These are phyloP conservation scores for Rhizoctonia solani DNA, from an alignment of 1,284 basidiomycete genomes.

Conservation along the genomic window DNA sequence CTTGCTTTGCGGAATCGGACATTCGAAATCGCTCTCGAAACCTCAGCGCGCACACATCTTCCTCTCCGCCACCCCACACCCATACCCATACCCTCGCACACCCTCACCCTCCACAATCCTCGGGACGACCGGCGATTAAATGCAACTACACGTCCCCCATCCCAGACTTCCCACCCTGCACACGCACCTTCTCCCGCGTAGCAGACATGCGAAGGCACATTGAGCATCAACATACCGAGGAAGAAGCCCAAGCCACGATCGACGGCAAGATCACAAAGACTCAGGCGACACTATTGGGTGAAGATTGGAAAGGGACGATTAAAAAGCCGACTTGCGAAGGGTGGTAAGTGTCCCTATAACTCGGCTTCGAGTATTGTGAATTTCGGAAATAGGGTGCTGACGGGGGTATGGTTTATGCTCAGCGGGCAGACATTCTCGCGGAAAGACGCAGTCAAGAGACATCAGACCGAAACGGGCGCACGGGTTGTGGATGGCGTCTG, in stretches of 20 bases:
- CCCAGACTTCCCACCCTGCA: conserved; percentile 6
- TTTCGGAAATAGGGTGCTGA: no score
- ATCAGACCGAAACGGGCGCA: conserved; percentile 24
- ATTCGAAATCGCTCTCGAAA: conserved; percentile 4
- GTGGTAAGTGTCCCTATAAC: not conserved
- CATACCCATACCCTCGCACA: not conserved
- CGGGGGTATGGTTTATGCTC: not conserved
- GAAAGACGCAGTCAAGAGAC: conserved; percentile 23
- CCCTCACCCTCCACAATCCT: not conserved
- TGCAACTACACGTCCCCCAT: conserved; percentile 17
- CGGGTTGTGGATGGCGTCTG: conserved; percentile 14
- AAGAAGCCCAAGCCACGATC: conserved; percentile 26
- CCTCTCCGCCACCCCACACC: conserved; percentile 6
- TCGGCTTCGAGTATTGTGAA: not conserved
- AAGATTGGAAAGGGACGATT: conserved; percentile 27
- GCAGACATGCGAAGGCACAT: conserved; percentile 31
- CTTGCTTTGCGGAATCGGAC: no score
- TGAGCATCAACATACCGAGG: conserved; percentile 23
- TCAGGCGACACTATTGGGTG: not conserved
- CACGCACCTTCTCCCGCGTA: conserved; percentile 20
- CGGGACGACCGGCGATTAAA: not conserved
- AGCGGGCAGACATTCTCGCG: conserved; percentile 23
- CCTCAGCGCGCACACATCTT: conserved; percentile 14
- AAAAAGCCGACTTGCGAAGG: conserved; percentile 27
- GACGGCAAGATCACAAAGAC: not conserved